A percentile compares a stretch with the other conserved stretches of the same genome.
Evolutionary conservation across 1,139 yeast species (phyloP).

Genomic region (Geotrichum candidum): DNA sequence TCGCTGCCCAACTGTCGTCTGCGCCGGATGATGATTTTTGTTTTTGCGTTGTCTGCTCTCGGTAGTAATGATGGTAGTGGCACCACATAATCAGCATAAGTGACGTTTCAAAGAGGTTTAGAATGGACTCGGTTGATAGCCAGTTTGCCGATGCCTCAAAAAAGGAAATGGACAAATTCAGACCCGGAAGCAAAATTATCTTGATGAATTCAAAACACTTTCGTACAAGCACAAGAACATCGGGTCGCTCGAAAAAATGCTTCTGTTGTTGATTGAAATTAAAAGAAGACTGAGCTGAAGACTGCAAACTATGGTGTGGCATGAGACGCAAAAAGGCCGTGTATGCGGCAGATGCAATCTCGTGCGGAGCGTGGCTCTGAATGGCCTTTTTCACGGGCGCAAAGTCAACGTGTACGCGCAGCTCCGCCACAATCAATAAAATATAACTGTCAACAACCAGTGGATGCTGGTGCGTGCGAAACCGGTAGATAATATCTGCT

Average conservation of each 20-base stretch:
- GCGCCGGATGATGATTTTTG: neutral
- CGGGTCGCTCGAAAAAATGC: neutral
- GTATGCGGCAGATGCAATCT: slow-evolving; percentile 25
- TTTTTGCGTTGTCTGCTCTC: neutral
- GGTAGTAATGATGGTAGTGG: slow-evolving; percentile 28
- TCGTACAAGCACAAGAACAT: slow-evolving; percentile 18
- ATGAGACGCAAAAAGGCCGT: slow-evolving; percentile 18
- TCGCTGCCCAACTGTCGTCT: slow-evolving; percentile 15
- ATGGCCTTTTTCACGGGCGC: slow-evolving; percentile 20
- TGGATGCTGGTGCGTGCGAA: slow-evolving; percentile 26
- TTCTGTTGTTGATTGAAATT: neutral
- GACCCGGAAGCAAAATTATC: slow-evolving; percentile 24
- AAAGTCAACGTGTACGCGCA: slow-evolving; percentile 26
- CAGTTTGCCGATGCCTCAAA: slow-evolving; percentile 24
- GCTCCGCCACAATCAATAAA: slow-evolving; percentile 22
- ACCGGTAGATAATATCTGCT: slow-evolving; percentile 16
- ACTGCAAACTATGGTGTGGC: slow-evolving; percentile 19
- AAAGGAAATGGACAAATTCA: slow-evolving; percentile 22
- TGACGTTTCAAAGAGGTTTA: slow-evolving; percentile 28
- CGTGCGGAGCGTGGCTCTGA: slow-evolving; percentile 28
- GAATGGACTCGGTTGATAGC: slow-evolving; percentile 24
- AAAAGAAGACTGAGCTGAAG: neutral
- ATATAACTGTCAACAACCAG: slow-evolving; percentile 21
- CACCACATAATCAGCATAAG: slow-evolving; percentile 32
- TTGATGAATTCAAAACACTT: slow-evolving; percentile 27